Base-by-base conservation (phyloP, 441 rosid species). In the Gossypium lobatum region DNA sequence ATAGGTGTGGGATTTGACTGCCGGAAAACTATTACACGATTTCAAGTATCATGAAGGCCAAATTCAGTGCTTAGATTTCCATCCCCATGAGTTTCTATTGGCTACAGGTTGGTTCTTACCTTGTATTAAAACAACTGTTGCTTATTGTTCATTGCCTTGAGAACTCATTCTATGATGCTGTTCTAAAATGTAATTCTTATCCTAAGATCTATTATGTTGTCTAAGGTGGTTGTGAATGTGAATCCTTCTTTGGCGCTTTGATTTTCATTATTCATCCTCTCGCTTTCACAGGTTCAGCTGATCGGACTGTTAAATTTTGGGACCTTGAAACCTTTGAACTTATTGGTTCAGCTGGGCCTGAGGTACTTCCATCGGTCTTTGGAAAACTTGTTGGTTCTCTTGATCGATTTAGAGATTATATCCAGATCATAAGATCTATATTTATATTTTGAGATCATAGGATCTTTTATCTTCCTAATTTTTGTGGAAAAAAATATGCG, bases 1-100 rank as follows among this genome's bases (percentile, higher is more conserved):
- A 77, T 76, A 96, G 99, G 88, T 93, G 14, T 96, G 99, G 99
- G 99, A 96, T 83, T 88, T 96, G 86, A 96, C 99, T 73, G 99
- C 99, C 78, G 99, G 99, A 78, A 96, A 96, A 85, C 81, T 96
- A 75, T 78, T 96, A 87, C 98, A 93, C 61, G 99, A 96, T 78
- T 96, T 96, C 81, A 96, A 93, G 86, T 73, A 76, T 77, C 98
- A 93, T 72, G 99, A 96, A 79, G 98, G 99, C 76, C 90, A 88
- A 81, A 80, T 96, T 83, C 93, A 92, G 83, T 88, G 96, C 88
- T 84, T 96, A 81, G 98, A 96, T 88, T 96, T 96, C 77, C 99
- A 96, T 85, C 99, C 99, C 58, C 88, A 92, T 20, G 98, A 96
- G 76, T 96, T 96, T 85, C 88, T 96, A 50, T 84, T 93, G 75